phyloP scores from a whole-genome alignment of 2,329 filamentous ascomycete genomes.

The Fusarium sp. region DNA sequence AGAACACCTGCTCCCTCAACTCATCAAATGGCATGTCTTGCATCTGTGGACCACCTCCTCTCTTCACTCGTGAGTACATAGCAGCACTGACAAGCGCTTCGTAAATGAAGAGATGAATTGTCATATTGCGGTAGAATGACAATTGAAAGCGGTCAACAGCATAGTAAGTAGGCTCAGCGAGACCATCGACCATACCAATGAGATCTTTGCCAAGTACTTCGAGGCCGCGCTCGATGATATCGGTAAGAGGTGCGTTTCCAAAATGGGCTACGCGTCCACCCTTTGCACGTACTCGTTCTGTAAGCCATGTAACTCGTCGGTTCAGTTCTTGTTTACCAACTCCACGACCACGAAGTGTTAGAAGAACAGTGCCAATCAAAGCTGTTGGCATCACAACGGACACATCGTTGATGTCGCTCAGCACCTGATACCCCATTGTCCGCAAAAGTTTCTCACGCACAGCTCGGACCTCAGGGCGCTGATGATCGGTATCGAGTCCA shows the following conservation, averaged over 20 bases:
- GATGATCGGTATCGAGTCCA: conserved; percentile 59
- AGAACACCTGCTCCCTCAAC: conserved; percentile 82
- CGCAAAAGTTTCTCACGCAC: conserved; percentile 80
- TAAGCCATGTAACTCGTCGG: conserved; percentile 90
- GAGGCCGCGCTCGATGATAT: conserved; percentile 88
- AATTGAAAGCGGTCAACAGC: conserved; percentile 97
- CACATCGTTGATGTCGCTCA: conserved; percentile 94
- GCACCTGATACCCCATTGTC: conserved; percentile 89
- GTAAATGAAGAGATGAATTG: conserved; percentile 96
- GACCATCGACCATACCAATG: conserved; percentile 80
- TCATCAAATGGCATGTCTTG: conserved; percentile 83
- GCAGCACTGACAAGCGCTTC: conserved; percentile 90
- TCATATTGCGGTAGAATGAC: conserved; percentile 99
- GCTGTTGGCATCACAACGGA: conserved; percentile 99
- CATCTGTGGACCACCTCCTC: conserved; percentile 83
- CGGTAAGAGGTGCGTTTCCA: conserved; percentile 79
- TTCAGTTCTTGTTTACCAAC: conserved; percentile 89
- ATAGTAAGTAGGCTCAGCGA: conserved; percentile 93
- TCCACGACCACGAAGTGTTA: conserved; percentile 90
- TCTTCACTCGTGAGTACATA: conserved; percentile 91
- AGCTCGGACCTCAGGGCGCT: conserved; percentile 61
- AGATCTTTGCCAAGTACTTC: conserved; percentile 92
- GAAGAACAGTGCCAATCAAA: conserved; percentile 89
- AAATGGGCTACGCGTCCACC: conserved; percentile 96
- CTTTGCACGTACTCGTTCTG: conserved; percentile 81